Percentiles rank a stretch among this genome's conserved stretches.
phyloP scores from a whole-genome alignment of 306 rosid genomes.

The Arachis hypogaea region DNA sequence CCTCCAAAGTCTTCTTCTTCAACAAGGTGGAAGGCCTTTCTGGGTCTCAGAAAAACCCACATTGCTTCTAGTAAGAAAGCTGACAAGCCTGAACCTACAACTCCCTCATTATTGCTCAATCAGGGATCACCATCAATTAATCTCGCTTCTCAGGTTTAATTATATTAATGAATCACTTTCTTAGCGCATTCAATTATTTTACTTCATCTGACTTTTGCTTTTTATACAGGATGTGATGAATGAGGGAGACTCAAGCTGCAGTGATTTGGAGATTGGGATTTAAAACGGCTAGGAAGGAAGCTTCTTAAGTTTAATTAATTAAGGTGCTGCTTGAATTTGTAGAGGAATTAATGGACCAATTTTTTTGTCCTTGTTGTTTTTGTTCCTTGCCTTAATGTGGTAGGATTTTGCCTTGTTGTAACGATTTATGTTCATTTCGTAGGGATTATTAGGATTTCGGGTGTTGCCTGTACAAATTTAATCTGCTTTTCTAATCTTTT shows the following conservation, averaged over 20 bases:
- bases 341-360: slow-evolving; percentile 41
- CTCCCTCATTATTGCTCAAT: slow-evolving; percentile 40
- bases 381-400: slow-evolving; percentile 26
- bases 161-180: neutral
- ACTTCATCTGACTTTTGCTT: no score
- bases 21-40: slow-evolving; percentile 78
- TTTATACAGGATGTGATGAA: slow-evolving; percentile 56
- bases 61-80: slow-evolving; percentile 60
- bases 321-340: slow-evolving; percentile 42
- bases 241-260: slow-evolving; percentile 55
- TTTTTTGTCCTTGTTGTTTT: slow-evolving; percentile 5
- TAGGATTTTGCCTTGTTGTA: slow-evolving; percentile 34
- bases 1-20: slow-evolving; percentile 63
- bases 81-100: slow-evolving; percentile 38
- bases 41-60: slow-evolving; percentile 75
- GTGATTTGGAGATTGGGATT: slow-evolving; percentile 55
- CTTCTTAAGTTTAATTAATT: slow-evolving; percentile 19
- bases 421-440: slow-evolving; percentile 25
- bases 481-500: slow-evolving; percentile 19
- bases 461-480: slow-evolving; percentile 60
- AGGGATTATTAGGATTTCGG: slow-evolving; percentile 47
- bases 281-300: slow-evolving; percentile 14
- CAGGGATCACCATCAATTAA: slow-evolving; percentile 39
- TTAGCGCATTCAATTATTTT: neutral
- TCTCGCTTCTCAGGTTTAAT: slow-evolving; percentile 53